These are phyloP conservation scores for Tetratostichococcus sp. DNA, from an alignment of 139 green algal species.

Conservation along the genomic window DNA sequence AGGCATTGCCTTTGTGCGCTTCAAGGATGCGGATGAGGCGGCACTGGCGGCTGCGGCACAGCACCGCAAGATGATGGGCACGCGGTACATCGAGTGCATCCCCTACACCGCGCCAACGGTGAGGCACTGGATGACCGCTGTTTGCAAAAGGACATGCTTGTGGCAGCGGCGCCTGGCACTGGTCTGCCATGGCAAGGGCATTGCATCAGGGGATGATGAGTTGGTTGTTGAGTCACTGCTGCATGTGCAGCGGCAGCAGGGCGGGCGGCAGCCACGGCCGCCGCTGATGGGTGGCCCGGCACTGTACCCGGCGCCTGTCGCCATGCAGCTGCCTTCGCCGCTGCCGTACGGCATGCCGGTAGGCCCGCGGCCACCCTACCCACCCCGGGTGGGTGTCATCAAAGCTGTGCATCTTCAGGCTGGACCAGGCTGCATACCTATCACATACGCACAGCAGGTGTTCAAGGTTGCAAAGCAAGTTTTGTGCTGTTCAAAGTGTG, in stretches of 20 bases:
- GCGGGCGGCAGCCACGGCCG: no score
- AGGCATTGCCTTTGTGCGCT: constrained; percentile 46
- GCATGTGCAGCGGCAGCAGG: background rate
- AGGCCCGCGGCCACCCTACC: background rate
- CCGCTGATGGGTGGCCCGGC: background rate
- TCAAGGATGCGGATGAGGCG: constrained; percentile 21
- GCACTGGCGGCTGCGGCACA: constrained; percentile 11
- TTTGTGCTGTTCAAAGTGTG: no score
- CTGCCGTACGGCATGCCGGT: background rate
- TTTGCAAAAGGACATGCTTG: no score
- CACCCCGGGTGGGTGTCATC: background rate
- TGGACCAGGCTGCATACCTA: no score
- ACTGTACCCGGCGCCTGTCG: background rate
- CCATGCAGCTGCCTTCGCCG: background rate
- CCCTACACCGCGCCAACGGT: background rate
- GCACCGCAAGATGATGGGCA: constrained; percentile 27
- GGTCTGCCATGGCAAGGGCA: no score
- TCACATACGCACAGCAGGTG: no score
- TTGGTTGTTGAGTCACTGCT: no score
- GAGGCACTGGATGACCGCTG: background rate
- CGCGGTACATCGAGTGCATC: constrained; percentile 35
- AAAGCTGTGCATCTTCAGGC: no score
- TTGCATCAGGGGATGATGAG: no score
- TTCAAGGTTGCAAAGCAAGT: no score
- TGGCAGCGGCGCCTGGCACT: no score